Percentiles rank a stretch among this genome's conserved stretches.
Conservation (phyloP, 2,329 filamentous ascomycete genomes). For the Mollisia scopiformis region DNA sequence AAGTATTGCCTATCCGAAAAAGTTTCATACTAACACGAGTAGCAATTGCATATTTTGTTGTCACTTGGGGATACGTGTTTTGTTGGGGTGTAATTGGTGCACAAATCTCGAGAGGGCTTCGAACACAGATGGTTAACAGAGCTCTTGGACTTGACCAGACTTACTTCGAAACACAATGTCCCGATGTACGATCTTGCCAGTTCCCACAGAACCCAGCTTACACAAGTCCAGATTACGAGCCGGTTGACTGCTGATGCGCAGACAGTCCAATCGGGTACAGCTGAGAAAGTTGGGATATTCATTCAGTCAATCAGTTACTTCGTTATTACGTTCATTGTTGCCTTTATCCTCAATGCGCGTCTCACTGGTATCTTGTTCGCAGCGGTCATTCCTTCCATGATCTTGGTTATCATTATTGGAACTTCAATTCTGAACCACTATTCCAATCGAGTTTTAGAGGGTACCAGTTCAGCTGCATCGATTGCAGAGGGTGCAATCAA, state of each 20-base stretch:
- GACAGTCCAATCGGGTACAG: conserved; percentile 59
- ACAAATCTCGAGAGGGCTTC: conserved; percentile 48
- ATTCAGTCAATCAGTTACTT: conserved; percentile 61
- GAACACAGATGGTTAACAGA: conserved; percentile 48
- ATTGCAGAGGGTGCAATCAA: conserved; percentile 55
- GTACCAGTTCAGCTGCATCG: conserved; percentile 51
- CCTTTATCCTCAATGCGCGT: conserved; percentile 58
- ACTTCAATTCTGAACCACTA: conserved; percentile 47
- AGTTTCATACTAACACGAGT: conserved; percentile 3
- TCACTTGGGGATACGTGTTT: conserved; percentile 52
- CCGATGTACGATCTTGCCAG: conserved; percentile 45
- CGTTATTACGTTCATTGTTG: conserved; percentile 59
- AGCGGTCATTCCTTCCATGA: conserved; percentile 55
- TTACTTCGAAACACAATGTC: conserved; percentile 52
- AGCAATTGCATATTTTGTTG: conserved; percentile 50
- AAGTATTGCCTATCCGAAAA: background rate
- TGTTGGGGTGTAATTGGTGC: conserved; percentile 54
- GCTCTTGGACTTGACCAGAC: conserved; percentile 53
- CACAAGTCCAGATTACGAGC: conserved; percentile 52
- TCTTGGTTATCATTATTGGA: conserved; percentile 49
- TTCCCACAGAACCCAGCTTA: conserved; percentile 41
- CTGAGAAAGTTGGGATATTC: conserved; percentile 62
- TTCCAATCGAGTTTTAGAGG: conserved; percentile 44
- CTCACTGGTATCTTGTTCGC: conserved; percentile 56
- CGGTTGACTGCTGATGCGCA: conserved; percentile 60